Conservation (phyloP, 139 green algal genomes). For the Nannochloris sp. region DNA sequence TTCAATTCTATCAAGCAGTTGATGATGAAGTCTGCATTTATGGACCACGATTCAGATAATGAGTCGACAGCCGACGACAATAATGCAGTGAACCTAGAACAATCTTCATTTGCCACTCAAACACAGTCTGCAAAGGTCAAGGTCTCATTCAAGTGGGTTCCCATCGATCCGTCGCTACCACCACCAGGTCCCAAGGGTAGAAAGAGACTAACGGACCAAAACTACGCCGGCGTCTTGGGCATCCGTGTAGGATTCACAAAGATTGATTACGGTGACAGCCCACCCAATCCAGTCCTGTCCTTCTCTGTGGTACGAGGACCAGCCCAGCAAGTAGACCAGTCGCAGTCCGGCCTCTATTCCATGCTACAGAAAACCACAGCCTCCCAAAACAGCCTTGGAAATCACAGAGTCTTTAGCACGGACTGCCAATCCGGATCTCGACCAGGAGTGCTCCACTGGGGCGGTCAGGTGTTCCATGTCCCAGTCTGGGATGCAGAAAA, state of each 20-base stretch:
- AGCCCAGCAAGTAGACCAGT: background rate
- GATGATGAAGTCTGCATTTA: background rate
- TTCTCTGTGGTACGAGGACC: slow-evolving; percentile 8
- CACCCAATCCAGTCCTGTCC: slow-evolving; percentile 18
- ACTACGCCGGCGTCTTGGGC: slow-evolving; percentile 1
- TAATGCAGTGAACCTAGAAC: background rate
- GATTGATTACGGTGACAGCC: slow-evolving; percentile 15
- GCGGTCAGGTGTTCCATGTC: slow-evolving; percentile 20
- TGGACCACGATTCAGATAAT: background rate
- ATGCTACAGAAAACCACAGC: background rate
- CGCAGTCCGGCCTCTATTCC: background rate
- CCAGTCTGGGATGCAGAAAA: background rate
- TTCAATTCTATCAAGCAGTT: background rate
- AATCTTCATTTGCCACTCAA: background rate
- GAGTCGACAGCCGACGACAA: background rate
- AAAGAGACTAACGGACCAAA: background rate
- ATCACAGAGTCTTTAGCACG: slow-evolving; percentile 16
- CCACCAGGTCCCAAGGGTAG: no score
- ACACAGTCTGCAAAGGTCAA: background rate
- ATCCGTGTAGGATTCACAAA: slow-evolving; percentile 21
- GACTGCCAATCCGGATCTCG: slow-evolving; percentile 9
- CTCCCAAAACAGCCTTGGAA: background rate
- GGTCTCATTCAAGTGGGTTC: slow-evolving; percentile 1
- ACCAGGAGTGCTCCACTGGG: slow-evolving; percentile 24
- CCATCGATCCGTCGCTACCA: background rate